phyloP scores from a whole-genome alignment of 345 rosid species.

The Gossypium bickii region DNA sequence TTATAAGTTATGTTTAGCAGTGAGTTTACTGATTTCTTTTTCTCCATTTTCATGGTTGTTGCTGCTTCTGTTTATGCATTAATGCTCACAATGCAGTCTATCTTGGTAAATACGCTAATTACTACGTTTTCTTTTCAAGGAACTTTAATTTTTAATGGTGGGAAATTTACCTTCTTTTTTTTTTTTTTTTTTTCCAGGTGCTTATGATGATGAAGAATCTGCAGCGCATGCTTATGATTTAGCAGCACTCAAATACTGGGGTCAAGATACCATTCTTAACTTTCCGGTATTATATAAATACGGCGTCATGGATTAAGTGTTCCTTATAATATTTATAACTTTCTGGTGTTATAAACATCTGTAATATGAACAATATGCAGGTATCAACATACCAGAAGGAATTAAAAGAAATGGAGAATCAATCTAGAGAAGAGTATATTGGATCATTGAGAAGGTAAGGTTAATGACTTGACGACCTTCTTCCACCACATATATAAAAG shows the following conservation, averaged over 20 bases:
- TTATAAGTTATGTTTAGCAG: background rate
- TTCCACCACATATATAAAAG: background rate
- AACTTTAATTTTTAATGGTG: background rate
- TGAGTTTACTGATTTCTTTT: background rate
- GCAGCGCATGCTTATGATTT: slow-evolving; percentile 96
- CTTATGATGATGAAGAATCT: slow-evolving; percentile 84
- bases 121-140: background rate
- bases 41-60: background rate
- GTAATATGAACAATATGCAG: slow-evolving; percentile 24
- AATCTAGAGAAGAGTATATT: slow-evolving; percentile 77
- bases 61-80: background rate
- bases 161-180: background rate
- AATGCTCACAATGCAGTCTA: slow-evolving; percentile 12
- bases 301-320: background rate
- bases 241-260: slow-evolving; percentile 97
- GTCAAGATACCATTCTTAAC: slow-evolving; percentile 76
- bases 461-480: background rate
- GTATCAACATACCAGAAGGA: slow-evolving; percentile 50
- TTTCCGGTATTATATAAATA: slow-evolving; percentile 49
- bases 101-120: slow-evolving; percentile 16
- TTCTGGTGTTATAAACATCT: background rate
- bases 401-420: slow-evolving; percentile 71
- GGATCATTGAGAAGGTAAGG: slow-evolving; percentile 80
- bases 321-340: background rate
- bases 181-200: slow-evolving; percentile 39